These are phyloP conservation scores for Colletotrichum cuscutae DNA, from an alignment of 2,329 filamentous ascomycete genomes.

Conservation along the genomic window DNA sequence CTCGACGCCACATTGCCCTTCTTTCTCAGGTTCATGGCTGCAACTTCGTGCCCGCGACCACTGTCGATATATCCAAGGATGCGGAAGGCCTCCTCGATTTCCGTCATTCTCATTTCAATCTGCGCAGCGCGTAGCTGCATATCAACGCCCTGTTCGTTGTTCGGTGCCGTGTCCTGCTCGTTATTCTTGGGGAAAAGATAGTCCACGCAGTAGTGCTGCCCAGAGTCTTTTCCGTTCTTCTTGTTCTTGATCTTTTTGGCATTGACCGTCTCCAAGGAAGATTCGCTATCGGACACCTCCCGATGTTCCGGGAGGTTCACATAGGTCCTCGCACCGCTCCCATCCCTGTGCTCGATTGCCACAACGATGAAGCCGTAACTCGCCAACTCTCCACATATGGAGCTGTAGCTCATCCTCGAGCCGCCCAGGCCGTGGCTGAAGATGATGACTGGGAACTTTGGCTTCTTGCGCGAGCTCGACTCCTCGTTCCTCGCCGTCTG, in stretches of 20 bases:
- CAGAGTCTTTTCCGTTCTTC: slow-evolving; percentile 40
- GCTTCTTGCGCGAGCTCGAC: slow-evolving; percentile 42
- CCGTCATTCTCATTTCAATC: slow-evolving; percentile 70
- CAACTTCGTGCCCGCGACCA: slow-evolving; percentile 62
- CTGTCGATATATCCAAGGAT: slow-evolving; percentile 65
- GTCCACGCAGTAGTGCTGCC: slow-evolving; percentile 61
- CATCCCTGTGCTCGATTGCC: slow-evolving; percentile 73
- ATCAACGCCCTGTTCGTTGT: slow-evolving; percentile 70
- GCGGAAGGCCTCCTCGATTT: slow-evolving; percentile 71
- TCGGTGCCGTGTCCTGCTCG: slow-evolving; percentile 59
- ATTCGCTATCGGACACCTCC: slow-evolving; percentile 44
- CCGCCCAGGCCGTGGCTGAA: slow-evolving; percentile 76
- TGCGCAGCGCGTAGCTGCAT: slow-evolving; percentile 68
- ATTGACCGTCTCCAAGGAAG: slow-evolving; percentile 43
- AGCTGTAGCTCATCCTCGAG: slow-evolving; percentile 70
- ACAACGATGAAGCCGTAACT: slow-evolving; percentile 74
- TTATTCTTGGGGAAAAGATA: slow-evolving; percentile 72
- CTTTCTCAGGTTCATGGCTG: slow-evolving; percentile 62
- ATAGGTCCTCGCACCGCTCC: slow-evolving; percentile 69
- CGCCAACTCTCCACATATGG: slow-evolving; percentile 73
- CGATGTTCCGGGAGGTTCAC: slow-evolving; percentile 63
- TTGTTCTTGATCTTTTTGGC: slow-evolving; percentile 48
- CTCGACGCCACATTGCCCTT: slow-evolving; percentile 69
- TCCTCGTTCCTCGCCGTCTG: slow-evolving; percentile 43
- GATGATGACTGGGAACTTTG: slow-evolving; percentile 69